Evolutionary conservation across 768 basidiomycete species (phyloP).

Genomic region (Collybiopsis luxurians): DNA sequence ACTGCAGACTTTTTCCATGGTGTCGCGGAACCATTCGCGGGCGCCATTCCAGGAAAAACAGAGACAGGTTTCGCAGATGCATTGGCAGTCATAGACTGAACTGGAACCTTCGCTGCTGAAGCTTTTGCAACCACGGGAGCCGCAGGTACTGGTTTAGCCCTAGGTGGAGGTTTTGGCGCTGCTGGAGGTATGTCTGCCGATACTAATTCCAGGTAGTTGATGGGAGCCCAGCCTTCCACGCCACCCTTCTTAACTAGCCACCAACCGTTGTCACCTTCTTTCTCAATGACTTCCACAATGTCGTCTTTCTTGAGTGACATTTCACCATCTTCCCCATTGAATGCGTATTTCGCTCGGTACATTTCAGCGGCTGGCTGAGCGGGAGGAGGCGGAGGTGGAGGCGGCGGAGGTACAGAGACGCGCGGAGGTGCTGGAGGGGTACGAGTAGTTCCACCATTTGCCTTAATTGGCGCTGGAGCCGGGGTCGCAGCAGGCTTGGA

Average conservation of each 20-base stretch:
- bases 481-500: constrained; percentile 30
- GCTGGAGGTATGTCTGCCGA: constrained; percentile 63
- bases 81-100: constrained; percentile 50
- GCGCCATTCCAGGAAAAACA: constrained; percentile 75
- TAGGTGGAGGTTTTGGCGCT: constrained; percentile 68
- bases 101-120: constrained; percentile 28
- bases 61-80: constrained; percentile 74
- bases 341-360: constrained; percentile 91
- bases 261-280: constrained; percentile 95
- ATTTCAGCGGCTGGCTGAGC: constrained; percentile 64
- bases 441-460: constrained; percentile 16
- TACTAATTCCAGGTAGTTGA: constrained; percentile 85
- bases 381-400: constrained; percentile 55
- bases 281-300: constrained; percentile 85
- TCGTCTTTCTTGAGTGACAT: constrained; percentile 90
- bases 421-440: constrained; percentile 37
- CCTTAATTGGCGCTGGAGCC: constrained; percentile 26
- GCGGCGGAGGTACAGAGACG: constrained; percentile 39
- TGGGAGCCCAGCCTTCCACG: constrained; percentile 92
- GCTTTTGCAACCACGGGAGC: constrained; percentile 33
- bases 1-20: constrained; percentile 69
- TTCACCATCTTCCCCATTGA: constrained; percentile 91
- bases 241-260: constrained; percentile 89
- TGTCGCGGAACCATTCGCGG: constrained; percentile 63
- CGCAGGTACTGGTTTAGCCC: constrained; percentile 36